A percentile compares a stretch with the other conserved stretches of the same genome.
These are phyloP conservation scores for Sclerotinia minor DNA, from an alignment of 2,329 filamentous ascomycete species.

Conservation along the genomic window DNA sequence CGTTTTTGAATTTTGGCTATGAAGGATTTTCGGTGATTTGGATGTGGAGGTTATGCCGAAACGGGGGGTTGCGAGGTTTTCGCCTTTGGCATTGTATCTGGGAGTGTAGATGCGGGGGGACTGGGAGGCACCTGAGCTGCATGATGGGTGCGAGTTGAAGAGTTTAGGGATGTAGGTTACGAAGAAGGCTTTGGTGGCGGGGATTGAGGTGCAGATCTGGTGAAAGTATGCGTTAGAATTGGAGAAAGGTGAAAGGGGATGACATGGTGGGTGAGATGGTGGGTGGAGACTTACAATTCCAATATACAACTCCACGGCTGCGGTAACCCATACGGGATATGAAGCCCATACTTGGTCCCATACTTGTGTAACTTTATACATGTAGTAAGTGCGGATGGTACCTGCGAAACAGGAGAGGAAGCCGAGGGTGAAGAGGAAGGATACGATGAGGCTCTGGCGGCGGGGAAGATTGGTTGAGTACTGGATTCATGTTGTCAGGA, in stretches of 20 bases:
- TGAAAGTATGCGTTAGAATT: background rate
- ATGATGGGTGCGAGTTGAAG: background rate
- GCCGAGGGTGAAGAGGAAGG: conserved; percentile 52
- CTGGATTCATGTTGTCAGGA: conserved; percentile 40
- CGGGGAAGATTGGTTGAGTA: conserved; percentile 48
- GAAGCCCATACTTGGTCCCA: conserved; percentile 44
- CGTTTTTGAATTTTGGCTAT: background rate
- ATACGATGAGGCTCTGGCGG: conserved; percentile 50
- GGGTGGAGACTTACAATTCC: conserved; percentile 39
- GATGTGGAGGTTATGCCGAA: background rate
- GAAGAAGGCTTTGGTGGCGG: conserved; percentile 48
- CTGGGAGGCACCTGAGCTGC: background rate
- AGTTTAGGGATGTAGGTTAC: conserved; percentile 42
- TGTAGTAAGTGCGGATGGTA: conserved; percentile 44
- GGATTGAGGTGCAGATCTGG: conserved; percentile 48
- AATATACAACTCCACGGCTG: conserved; percentile 47
- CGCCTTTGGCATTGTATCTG: background rate
- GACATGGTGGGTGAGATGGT: too few relatives aligned
- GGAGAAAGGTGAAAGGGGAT: background rate
- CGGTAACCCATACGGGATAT: conserved; percentile 44
- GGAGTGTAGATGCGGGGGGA: background rate
- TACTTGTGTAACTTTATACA: conserved; percentile 39
- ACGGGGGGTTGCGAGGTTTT: background rate
- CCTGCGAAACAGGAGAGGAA: conserved; percentile 49
- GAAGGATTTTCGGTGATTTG: background rate